phyloP scores from a whole-genome alignment of 169 alveolate genomes.

The Toxoplasma gondii region DNA sequence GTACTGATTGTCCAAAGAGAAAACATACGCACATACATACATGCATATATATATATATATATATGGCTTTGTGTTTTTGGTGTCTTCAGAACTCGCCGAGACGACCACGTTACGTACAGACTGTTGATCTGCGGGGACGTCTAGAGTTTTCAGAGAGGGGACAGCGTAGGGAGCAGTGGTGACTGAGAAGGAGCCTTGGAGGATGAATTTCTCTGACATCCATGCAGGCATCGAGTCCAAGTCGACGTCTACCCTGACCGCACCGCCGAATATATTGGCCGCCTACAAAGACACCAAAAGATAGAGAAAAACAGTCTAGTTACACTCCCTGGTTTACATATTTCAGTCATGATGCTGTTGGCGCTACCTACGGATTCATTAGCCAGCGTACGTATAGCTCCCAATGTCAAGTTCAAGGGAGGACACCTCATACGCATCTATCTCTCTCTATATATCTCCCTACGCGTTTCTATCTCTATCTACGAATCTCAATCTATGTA shows the following conservation, averaged over 20 bases:
- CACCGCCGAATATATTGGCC: constrained; percentile 38
- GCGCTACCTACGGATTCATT: too few relatives aligned
- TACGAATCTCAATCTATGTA: too few relatives aligned
- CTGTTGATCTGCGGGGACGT: neutral
- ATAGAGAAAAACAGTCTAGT: neutral
- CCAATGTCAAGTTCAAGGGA: too few relatives aligned
- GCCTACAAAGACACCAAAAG: neutral
- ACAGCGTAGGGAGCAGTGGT: constrained; percentile 30
- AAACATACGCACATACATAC: neutral
- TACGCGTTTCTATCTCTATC: too few relatives aligned
- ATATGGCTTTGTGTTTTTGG: neutral
- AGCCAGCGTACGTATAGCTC: too few relatives aligned
- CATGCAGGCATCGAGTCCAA: constrained; percentile 40
- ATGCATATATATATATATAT: neutral
- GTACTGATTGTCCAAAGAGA: too few relatives aligned
- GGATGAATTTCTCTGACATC: constrained; percentile 42
- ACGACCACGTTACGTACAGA: neutral
- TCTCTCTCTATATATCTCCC: too few relatives aligned
- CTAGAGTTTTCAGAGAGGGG: neutral
- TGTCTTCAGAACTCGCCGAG: neutral
- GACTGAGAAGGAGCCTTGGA: constrained; percentile 35
- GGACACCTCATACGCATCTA: too few relatives aligned
- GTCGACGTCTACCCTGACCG: constrained; percentile 37
- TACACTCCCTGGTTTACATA: too few relatives aligned
- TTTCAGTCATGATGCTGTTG: too few relatives aligned